Conservation (phyloP, 257 asterid genomes). For the Ballota nigra region DNA sequence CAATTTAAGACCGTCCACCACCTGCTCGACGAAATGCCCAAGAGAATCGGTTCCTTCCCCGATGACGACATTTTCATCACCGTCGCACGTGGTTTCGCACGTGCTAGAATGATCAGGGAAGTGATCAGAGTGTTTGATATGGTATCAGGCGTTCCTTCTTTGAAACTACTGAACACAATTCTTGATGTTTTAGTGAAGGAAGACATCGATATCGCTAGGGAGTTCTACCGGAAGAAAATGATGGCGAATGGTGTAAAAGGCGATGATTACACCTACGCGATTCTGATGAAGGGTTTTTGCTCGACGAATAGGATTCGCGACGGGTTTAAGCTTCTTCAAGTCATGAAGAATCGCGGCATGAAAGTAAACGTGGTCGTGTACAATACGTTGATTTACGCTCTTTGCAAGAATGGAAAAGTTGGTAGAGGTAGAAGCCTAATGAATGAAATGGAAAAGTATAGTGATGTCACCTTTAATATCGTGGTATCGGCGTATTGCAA, state of each 20-base stretch:
- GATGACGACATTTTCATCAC: constrained; percentile 81
- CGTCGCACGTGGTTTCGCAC: constrained; percentile 70
- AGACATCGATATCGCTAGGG: constrained; percentile 84
- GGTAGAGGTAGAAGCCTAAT: constrained; percentile 86
- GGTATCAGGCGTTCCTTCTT: constrained; percentile 47
- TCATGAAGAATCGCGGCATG: constrained; percentile 55
- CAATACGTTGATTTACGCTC: constrained; percentile 71
- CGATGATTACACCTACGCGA: constrained; percentile 81
- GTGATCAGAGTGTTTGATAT: constrained; percentile 59
- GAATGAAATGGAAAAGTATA: constrained; percentile 61
- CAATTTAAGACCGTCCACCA: constrained; percentile 43
- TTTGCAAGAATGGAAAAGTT: constrained; percentile 78
- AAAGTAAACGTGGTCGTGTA: constrained; percentile 59
- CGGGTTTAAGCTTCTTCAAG: constrained; percentile 79
- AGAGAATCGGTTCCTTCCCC: constrained; percentile 45
- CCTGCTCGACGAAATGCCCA: constrained; percentile 89
- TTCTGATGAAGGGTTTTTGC: constrained; percentile 94
- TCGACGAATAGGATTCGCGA: constrained; percentile 83
- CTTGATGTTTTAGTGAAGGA: constrained; percentile 90
- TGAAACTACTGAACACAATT: constrained; percentile 74
- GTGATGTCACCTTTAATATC: constrained; percentile 70
- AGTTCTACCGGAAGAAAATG: constrained; percentile 79
- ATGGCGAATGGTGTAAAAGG: constrained; percentile 63
- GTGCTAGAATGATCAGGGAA: constrained; percentile 60
- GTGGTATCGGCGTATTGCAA: constrained; percentile 75